Conservation (phyloP, 2,329 filamentous ascomycete genomes). For the Aureobasidium lini region DNA sequence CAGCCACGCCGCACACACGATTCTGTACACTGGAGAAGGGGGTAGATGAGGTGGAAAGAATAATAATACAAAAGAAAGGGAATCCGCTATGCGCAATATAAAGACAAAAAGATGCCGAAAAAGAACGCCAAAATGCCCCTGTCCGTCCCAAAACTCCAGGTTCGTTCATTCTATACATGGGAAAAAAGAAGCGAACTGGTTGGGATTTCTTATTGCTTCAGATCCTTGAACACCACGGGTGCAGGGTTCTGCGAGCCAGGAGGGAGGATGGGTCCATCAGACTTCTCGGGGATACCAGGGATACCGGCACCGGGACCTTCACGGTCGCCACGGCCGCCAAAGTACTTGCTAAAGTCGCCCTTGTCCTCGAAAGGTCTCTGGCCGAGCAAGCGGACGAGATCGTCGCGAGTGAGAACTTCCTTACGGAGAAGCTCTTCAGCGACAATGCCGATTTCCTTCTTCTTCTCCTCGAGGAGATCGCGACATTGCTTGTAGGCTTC, state of each 20-base stretch:
- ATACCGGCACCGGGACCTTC: slow-evolving; percentile 35
- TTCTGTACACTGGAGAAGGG: neutral
- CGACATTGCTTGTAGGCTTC: slow-evolving; percentile 88
- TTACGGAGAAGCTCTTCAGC: slow-evolving; percentile 89
- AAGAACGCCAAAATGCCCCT: neutral
- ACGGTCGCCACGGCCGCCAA: slow-evolving; percentile 40
- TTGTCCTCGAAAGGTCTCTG: slow-evolving; percentile 75
- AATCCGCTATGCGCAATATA: slow-evolving; percentile 13
- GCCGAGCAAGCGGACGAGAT: slow-evolving; percentile 83
- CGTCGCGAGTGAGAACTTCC: slow-evolving; percentile 85
- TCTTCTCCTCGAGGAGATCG: slow-evolving; percentile 75
- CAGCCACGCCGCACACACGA: neutral
- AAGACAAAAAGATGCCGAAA: neutral
- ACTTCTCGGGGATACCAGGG: slow-evolving; percentile 13
- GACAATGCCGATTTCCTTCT: slow-evolving; percentile 77
- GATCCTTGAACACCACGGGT: slow-evolving; percentile 15
- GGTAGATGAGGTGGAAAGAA: neutral
- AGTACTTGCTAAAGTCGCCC: slow-evolving; percentile 92
- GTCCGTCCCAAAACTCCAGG: neutral
- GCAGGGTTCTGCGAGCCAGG: slow-evolving; percentile 13
- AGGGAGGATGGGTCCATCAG: slow-evolving; percentile 10
- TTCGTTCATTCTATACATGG: neutral
- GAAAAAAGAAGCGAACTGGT: neutral
- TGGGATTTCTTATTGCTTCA: neutral
- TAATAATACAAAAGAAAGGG: slow-evolving; percentile 12